Evolutionary conservation across 1,284 basidiomycete species (phyloP).

Genomic region (Boletus semigastroideus): DNA sequence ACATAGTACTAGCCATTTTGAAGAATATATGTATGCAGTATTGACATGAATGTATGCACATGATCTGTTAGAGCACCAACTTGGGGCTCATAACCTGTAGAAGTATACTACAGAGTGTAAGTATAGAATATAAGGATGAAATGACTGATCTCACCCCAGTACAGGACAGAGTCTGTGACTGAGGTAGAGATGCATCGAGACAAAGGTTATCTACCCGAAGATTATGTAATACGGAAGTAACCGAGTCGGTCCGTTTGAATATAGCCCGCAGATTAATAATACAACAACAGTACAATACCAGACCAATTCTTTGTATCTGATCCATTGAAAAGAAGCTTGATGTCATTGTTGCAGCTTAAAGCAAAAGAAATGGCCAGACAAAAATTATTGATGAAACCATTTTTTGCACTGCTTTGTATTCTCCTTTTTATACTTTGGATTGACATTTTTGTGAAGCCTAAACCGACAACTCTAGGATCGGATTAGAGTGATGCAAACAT

Average conservation of each 20-base stretch:
- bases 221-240: background rate
- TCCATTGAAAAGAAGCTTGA: slow-evolving; percentile 30
- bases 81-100: background rate
- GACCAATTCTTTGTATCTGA: slow-evolving; percentile 23
- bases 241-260: background rate
- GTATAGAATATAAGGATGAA: no score
- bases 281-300: slow-evolving; percentile 28
- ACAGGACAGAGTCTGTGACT: background rate
- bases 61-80: background rate
- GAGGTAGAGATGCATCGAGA: background rate
- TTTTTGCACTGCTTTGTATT: no score
- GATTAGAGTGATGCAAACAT: no score
- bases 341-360: slow-evolving; percentile 30
- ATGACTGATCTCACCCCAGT: background rate
- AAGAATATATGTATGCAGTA: background rate
- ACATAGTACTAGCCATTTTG: background rate
- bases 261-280: no score
- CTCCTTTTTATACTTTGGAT: no score
- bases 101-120: background rate
- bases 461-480: no score
- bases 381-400: background rate
- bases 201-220: background rate
- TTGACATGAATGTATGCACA: background rate
- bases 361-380: slow-evolving; percentile 7
- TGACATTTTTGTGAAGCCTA: no score